Evolutionary conservation across 306 rosid species (phyloP).

Genomic region (Cucurbita pepo): DNA sequence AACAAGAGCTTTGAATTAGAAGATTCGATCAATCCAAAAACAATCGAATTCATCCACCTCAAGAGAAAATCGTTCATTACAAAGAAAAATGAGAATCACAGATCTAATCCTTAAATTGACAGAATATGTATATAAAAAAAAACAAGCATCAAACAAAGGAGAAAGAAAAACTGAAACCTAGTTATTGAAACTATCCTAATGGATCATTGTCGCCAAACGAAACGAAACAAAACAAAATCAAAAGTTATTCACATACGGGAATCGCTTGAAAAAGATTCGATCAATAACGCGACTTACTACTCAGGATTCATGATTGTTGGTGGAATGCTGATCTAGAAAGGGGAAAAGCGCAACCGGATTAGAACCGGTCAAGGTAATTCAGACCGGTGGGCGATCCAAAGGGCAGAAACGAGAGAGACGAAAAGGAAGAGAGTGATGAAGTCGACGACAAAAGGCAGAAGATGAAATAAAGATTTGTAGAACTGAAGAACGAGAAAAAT

Average conservation of each 20-base stretch:
- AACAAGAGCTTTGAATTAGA: not conserved
- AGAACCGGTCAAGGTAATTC: not conserved
- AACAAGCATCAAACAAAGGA: not conserved
- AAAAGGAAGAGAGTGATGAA: not conserved
- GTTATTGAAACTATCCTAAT: not conserved
- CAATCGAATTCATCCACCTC: not conserved
- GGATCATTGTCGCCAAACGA: not conserved
- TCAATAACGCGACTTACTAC: constrained; percentile 17
- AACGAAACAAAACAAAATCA: not conserved
- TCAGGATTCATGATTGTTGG: constrained; percentile 33
- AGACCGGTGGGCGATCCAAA: not conserved
- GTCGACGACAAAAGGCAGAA: not conserved
- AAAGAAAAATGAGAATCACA: not conserved
- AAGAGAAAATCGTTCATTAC: not conserved
- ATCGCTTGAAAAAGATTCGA: not conserved
- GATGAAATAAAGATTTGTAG: not conserved
- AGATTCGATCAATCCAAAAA: not conserved
- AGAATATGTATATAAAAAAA: not conserved
- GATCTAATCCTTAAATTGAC: not conserved
- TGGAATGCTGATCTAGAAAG: not conserved
- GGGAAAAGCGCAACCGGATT: not conserved
- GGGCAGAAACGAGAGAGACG: not conserved
- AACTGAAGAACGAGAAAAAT: not conserved
- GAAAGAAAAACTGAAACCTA: not conserved
- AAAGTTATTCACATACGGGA: not conserved